A percentile compares a stretch with the other conserved stretches of the same genome.
phyloP scores from a whole-genome alignment of 2,329 filamentous ascomycete species.

The Fusarium miscanthi region DNA sequence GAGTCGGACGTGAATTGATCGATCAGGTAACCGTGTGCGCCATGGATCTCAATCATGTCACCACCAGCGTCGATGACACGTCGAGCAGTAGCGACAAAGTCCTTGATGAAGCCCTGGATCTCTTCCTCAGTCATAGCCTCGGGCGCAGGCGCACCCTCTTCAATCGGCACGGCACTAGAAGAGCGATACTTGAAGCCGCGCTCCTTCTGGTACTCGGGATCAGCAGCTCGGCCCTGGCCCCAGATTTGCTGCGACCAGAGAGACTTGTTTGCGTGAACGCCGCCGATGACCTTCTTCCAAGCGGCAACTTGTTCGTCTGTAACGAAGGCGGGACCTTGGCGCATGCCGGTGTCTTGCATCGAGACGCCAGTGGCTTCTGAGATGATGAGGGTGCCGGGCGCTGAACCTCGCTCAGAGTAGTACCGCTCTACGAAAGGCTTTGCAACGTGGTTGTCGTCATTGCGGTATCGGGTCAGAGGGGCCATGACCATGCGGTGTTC shows the following conservation, averaged over 20 bases:
- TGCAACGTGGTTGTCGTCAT: constrained; percentile 53
- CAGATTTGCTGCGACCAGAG: constrained; percentile 46
- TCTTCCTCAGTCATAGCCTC: constrained; percentile 23
- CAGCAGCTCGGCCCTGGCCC: constrained; percentile 38
- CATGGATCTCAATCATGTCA: constrained; percentile 23
- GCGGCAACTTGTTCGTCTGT: constrained; percentile 42
- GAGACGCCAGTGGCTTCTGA: constrained; percentile 48
- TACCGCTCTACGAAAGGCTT: constrained; percentile 45
- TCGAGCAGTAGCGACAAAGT: constrained; percentile 19
- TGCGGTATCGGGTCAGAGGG: constrained; percentile 60
- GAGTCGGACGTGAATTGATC: constrained; percentile 64
- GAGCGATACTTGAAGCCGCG: constrained; percentile 46
- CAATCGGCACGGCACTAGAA: constrained; percentile 33
- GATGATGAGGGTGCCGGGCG: constrained; percentile 56
- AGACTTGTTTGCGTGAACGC: constrained; percentile 46
- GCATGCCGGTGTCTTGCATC: constrained; percentile 20
- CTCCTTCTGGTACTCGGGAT: constrained; percentile 32
- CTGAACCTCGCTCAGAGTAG: constrained; percentile 51
- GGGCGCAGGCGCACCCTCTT: not conserved
- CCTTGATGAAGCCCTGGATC: constrained; percentile 14
- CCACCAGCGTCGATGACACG: constrained; percentile 20
- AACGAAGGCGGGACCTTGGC: constrained; percentile 21
- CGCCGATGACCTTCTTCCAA: constrained; percentile 45
- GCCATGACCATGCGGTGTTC: constrained; percentile 43
- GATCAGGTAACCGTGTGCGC: constrained; percentile 66